These are phyloP conservation scores for Xylariaceae sp. DNA, from an alignment of 2,329 filamentous ascomycete genomes.

Conservation along the genomic window DNA sequence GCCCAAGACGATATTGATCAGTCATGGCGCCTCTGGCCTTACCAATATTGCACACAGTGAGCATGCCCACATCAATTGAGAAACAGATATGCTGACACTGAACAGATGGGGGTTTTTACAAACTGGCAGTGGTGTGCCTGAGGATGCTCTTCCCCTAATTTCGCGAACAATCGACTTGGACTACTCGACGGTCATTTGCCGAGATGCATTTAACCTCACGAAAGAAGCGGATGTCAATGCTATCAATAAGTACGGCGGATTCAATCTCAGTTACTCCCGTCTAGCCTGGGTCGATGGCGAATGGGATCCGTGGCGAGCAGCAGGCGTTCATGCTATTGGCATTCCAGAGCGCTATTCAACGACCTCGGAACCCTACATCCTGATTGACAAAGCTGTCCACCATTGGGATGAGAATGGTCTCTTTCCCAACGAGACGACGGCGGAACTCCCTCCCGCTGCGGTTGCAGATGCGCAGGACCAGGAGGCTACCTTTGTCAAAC, in stretches of 20 bases:
- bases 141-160: slow-evolving; percentile 61
- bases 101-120: slow-evolving; percentile 72
- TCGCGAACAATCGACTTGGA: slow-evolving; percentile 66
- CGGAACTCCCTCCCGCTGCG: slow-evolving; percentile 53
- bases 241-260: slow-evolving; percentile 75
- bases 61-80: slow-evolving; percentile 14
- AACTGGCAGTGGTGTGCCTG: slow-evolving; percentile 66
- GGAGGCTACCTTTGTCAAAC: slow-evolving; percentile 58
- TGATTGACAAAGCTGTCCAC: slow-evolving; percentile 68
- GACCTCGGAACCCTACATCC: slow-evolving; percentile 62
- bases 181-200: slow-evolving; percentile 60
- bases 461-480: slow-evolving; percentile 56
- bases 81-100: slow-evolving; percentile 4
- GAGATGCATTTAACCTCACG: slow-evolving; percentile 65
- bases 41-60: slow-evolving; percentile 54
- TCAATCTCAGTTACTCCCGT: slow-evolving; percentile 67
- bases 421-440: slow-evolving; percentile 58
- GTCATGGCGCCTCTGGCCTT: slow-evolving; percentile 46
- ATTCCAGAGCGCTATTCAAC: slow-evolving; percentile 57
- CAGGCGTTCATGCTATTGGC: slow-evolving; percentile 65
- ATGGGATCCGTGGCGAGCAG: slow-evolving; percentile 75
- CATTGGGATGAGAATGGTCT: slow-evolving; percentile 75
- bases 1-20: slow-evolving; percentile 34
- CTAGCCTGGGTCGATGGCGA: slow-evolving; percentile 76
- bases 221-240: slow-evolving; percentile 56